Conservation (phyloP, 371 early-diverging fungal genomes). For the Neoconidiobolus thromboides region DNA sequence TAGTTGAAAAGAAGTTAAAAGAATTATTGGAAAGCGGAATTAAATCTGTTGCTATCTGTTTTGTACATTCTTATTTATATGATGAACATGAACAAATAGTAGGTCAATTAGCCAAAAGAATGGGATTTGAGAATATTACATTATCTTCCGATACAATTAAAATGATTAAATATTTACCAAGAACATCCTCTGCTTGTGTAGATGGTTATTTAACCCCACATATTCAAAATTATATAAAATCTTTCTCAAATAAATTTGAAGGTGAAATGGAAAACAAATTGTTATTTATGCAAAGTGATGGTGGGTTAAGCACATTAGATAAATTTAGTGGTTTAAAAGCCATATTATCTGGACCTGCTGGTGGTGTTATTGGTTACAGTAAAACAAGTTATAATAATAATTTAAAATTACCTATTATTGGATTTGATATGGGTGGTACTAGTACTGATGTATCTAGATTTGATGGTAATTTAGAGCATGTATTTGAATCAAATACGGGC, state of each 20-base stretch:
- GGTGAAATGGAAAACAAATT: constrained; percentile 42
- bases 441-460: constrained; percentile 89
- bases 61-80: constrained; percentile 64
- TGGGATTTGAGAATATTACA: constrained; percentile 74
- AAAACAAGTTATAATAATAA: constrained; percentile 45
- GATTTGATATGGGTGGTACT: constrained; percentile 94
- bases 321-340: constrained; percentile 74
- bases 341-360: constrained; percentile 89
- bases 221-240: constrained; percentile 61
- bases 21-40: constrained; percentile 47
- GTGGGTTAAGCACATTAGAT: constrained; percentile 71
- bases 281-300: constrained; percentile 94
- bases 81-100: constrained; percentile 57
- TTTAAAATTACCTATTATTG: constrained; percentile 54
- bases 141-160: constrained; percentile 70
- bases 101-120: constrained; percentile 39
- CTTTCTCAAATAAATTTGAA: constrained; percentile 75
- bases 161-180: constrained; percentile 85
- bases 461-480: constrained; percentile 77
- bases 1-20: constrained; percentile 33
- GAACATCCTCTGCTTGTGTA: constrained; percentile 74
- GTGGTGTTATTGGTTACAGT: constrained; percentile 86
- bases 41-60: constrained; percentile 68
- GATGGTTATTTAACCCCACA: constrained; percentile 90
- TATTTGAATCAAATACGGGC: constrained; percentile 84